phyloP scores from a whole-genome alignment of 441 rosid genomes.

The Cnidoscolus chayamansa region DNA sequence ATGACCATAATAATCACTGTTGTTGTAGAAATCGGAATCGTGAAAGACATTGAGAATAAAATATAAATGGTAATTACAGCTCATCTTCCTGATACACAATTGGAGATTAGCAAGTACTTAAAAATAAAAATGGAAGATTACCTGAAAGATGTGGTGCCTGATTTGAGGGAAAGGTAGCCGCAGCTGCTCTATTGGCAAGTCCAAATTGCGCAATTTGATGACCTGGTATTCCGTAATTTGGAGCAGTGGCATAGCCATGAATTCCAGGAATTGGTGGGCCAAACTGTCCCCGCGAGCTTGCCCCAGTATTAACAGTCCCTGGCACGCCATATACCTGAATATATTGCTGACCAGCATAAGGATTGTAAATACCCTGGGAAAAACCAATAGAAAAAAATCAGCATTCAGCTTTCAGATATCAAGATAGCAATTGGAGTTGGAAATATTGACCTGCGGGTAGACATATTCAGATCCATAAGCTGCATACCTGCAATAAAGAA shows the following conservation, averaged over 20 bases:
- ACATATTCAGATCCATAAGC: conserved; percentile 20
- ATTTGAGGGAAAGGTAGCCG: conserved; percentile 10
- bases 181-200: conserved; percentile 10
- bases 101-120: not conserved
- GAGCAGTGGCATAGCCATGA: conserved; percentile 11
- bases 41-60: not conserved
- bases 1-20: not conserved
- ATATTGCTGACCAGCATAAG: conserved; percentile 17
- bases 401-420: not conserved
- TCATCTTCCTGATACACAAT: not conserved
- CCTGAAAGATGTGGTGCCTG: conserved; percentile 20
- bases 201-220: conserved; percentile 17
- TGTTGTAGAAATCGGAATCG: too few relatives aligned
- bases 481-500: conserved; percentile 22
- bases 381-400: not conserved
- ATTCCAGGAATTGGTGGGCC: conserved; percentile 14
- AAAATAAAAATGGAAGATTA: not conserved
- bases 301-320: conserved; percentile 21
- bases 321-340: conserved; percentile 23
- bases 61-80: not conserved
- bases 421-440: not conserved
- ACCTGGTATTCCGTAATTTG: conserved; percentile 10
- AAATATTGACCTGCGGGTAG: conserved; percentile 19
- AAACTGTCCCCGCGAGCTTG: conserved; percentile 17
- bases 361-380: conserved; percentile 17